These are phyloP conservation scores for Xerocomellus dryophilus DNA, from an alignment of 768 basidiomycete genomes.

Conservation along the genomic window DNA sequence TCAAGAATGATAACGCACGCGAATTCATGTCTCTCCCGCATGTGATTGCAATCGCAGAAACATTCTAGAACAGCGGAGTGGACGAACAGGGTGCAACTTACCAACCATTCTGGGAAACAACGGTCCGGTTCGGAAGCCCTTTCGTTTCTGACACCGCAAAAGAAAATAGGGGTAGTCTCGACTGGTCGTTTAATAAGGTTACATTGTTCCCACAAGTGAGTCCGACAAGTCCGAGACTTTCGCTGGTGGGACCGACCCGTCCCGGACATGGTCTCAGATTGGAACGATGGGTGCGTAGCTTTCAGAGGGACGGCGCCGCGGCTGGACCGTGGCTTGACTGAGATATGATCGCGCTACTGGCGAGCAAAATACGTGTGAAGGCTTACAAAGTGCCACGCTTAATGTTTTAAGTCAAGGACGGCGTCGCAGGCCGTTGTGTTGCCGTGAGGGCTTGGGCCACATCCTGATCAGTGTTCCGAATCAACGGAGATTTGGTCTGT, in stretches of 20 bases:
- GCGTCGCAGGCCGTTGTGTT: neutral
- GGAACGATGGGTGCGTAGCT: neutral
- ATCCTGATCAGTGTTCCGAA: neutral
- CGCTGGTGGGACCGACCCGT: too few species aligned
- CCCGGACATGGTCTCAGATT: conserved; percentile 4
- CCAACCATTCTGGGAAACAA: too few species aligned
- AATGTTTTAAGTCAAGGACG: too few species aligned
- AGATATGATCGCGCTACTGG: neutral
- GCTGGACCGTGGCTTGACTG: neutral
- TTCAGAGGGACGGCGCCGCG: neutral
- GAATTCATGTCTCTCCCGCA: conserved; percentile 3
- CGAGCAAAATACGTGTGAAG: neutral
- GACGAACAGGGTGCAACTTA: neutral
- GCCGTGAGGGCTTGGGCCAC: too few species aligned
- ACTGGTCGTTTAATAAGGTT: too few species aligned
- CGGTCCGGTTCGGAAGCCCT: neutral
- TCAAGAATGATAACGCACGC: conserved; percentile 7
- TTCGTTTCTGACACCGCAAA: neutral
- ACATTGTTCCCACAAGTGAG: neutral
- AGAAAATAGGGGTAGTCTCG: too few species aligned
- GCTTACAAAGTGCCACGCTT: neutral
- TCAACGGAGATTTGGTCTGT: too few species aligned
- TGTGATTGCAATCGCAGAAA: too few species aligned
- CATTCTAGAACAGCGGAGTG: conserved; percentile 12
- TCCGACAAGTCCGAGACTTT: neutral